Evolutionary conservation across 306 rosid genomes (phyloP).

Genomic region (Trifolium repens): DNA sequence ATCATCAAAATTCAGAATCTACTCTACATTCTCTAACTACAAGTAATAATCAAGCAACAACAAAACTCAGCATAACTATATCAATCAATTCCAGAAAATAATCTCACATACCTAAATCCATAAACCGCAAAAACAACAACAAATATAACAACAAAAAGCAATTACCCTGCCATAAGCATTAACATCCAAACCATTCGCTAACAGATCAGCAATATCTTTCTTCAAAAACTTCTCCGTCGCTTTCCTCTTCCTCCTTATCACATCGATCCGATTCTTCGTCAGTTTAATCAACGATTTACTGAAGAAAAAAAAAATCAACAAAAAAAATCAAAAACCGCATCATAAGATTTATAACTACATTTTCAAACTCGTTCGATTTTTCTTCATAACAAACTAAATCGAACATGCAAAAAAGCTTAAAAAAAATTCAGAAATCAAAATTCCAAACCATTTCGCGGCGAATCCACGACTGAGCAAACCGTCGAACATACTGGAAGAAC

Average conservation of each 20-base stretch:
- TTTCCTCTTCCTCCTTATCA: conserved; percentile 86
- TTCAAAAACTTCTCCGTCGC: conserved; percentile 90
- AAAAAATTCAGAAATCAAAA: conserved; percentile 27
- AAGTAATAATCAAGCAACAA: conserved; percentile 20
- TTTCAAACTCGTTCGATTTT: background rate
- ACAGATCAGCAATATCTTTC: conserved; percentile 90
- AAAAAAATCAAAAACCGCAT: background rate
- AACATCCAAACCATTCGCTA: conserved; percentile 70
- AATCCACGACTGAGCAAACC: conserved; percentile 89
- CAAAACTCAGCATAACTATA: conserved; percentile 12
- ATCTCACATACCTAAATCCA: conserved; percentile 3
- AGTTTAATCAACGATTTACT: conserved; percentile 81
- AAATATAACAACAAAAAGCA: background rate
- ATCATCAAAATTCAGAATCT: background rate
- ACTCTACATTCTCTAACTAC: background rate
- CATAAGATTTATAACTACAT: conserved; percentile 33
- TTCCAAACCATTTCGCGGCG: conserved; percentile 70
- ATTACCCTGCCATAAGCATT: conserved; percentile 89
- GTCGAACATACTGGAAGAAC: conserved; percentile 63
- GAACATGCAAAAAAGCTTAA: background rate
- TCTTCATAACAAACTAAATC: conserved; percentile 6
- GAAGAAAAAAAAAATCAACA: conserved; percentile 36
- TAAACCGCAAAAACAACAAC: background rate
- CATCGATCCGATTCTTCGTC: conserved; percentile 93
- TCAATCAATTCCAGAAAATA: conserved; percentile 15